Base-by-base conservation (phyloP, 1,284 basidiomycete species). In the Leccinum solheimii region DNA sequence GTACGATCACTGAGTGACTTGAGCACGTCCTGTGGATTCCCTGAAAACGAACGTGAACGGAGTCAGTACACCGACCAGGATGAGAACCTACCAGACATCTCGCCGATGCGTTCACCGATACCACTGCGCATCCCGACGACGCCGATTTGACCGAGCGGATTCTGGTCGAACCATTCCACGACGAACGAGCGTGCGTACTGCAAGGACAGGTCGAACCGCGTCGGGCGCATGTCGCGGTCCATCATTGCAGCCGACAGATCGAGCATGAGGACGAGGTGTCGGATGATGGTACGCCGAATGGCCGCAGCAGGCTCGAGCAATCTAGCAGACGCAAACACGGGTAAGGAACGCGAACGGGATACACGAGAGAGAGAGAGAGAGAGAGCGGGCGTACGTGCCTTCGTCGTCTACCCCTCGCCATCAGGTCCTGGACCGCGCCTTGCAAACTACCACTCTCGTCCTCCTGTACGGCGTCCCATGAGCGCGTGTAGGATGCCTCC, bases 161-260 rank as follows among this genome's bases (percentile, higher is more conserved):
- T 99, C 78, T 99, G 97, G 77, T 99, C 97, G 76, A 98, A 99
- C 94, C 97, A 99, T 74, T 99, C 97, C 8, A 85, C 81, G 23
- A 98, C 85, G 68, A 99, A 99, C 66, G 94, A 91, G 59, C 93
- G 85, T 16, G 94, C 85, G 72, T 96, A 97, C 70, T 95, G 90
- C 45, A 99, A 78, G 65, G 90, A 91, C 49, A 98, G 78, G 70
- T 97, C 94, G 67, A 95, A 95, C 59, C 97, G 84, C 19, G 92
- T 95, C 3, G 96, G 95, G 11, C 97, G 86, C 86, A 98, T 92
- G 77, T 99, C 97, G 48, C 95, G 88, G 75, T 98, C 97, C 74
- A 87, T 82, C 95, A 99, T 99, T 1, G 94, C 89, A 2, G 87
- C 81, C 0, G 95, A 97, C 1, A 98, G 81, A 75, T 99, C 97